Conservation (phyloP, 2,329 filamentous ascomycete genomes). For the Trichoderma sp. region DNA sequence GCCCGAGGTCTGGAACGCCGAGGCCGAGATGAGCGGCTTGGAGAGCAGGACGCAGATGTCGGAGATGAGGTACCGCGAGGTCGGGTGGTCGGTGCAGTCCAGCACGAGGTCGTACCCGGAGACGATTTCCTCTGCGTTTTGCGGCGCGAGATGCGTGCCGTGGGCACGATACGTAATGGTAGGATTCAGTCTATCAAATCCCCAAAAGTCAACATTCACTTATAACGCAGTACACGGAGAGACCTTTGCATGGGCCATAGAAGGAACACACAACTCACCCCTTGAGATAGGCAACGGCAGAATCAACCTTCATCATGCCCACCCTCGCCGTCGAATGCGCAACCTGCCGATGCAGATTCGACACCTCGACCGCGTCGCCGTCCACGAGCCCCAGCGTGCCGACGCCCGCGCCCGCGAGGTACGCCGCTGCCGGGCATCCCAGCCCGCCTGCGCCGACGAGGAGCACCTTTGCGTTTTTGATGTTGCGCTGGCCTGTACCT, state of each 20-base stretch:
- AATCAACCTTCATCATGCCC: slow-evolving; percentile 79
- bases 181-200: slow-evolving; percentile 67
- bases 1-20: slow-evolving; percentile 84
- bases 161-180: slow-evolving; percentile 66
- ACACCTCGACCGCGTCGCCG: slow-evolving; percentile 82
- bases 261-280: slow-evolving; percentile 49
- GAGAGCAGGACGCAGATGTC: slow-evolving; percentile 80
- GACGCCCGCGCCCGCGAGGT: slow-evolving; percentile 86
- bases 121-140: slow-evolving; percentile 69
- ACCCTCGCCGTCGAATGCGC: slow-evolving; percentile 73
- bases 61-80: slow-evolving; percentile 88
- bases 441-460: slow-evolving; percentile 87
- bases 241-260: no score
- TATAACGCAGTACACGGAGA: no score
- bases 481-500: slow-evolving; percentile 68
- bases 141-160: slow-evolving; percentile 64
- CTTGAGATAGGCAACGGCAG: slow-evolving; percentile 63
- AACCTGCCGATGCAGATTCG: slow-evolving; percentile 91
- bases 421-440: slow-evolving; percentile 90
- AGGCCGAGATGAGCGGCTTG: slow-evolving; percentile 85
- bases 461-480: slow-evolving; percentile 72
- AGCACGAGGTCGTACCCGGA: slow-evolving; percentile 78
- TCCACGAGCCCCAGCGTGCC: slow-evolving; percentile 84
- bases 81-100: slow-evolving; percentile 93
- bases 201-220: background rate